Percentiles rank a stretch among this genome's conserved stretches.
Conservation (phyloP, 257 asterid species). For the Fraxinus anomala region DNA sequence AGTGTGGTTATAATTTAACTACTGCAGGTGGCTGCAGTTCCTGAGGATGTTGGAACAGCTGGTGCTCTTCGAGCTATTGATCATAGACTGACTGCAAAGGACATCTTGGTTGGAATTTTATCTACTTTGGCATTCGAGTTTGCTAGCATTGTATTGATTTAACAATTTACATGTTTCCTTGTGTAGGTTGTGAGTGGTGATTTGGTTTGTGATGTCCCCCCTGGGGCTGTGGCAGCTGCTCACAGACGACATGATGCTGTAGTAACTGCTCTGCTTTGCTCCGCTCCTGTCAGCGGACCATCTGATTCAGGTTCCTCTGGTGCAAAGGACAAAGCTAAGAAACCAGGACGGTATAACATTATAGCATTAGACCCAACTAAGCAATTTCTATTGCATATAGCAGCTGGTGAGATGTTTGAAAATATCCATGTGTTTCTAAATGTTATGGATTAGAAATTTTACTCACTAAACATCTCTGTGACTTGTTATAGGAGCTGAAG, state of each 20-base stretch:
- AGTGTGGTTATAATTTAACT: too few relatives aligned
- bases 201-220: slow-evolving; percentile 85
- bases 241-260: slow-evolving; percentile 95
- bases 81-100: slow-evolving; percentile 81
- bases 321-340: slow-evolving; percentile 89
- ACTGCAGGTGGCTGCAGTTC: slow-evolving; percentile 88
- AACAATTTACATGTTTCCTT: slow-evolving; percentile 27
- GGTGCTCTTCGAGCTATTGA: slow-evolving; percentile 91
- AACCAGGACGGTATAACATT: slow-evolving; percentile 71
- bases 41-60: slow-evolving; percentile 97
- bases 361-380: slow-evolving; percentile 91
- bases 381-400: slow-evolving; percentile 83
- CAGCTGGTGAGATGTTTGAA: slow-evolving; percentile 65
- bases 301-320: slow-evolving; percentile 85
- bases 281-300: slow-evolving; percentile 82
- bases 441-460: slow-evolving; percentile 20
- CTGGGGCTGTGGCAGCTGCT: slow-evolving; percentile 93
- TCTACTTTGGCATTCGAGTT: slow-evolving; percentile 20
- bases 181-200: slow-evolving; percentile 96
- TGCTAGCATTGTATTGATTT: slow-evolving; percentile 18
- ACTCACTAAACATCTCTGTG: slow-evolving; percentile 29
- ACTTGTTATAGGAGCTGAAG: slow-evolving; percentile 68
- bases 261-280: slow-evolving; percentile 95
- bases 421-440: slow-evolving; percentile 14
- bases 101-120: slow-evolving; percentile 71